Conservation (phyloP, 495 filamentous ascomycete species). For the Aspergillus ostianus region DNA sequence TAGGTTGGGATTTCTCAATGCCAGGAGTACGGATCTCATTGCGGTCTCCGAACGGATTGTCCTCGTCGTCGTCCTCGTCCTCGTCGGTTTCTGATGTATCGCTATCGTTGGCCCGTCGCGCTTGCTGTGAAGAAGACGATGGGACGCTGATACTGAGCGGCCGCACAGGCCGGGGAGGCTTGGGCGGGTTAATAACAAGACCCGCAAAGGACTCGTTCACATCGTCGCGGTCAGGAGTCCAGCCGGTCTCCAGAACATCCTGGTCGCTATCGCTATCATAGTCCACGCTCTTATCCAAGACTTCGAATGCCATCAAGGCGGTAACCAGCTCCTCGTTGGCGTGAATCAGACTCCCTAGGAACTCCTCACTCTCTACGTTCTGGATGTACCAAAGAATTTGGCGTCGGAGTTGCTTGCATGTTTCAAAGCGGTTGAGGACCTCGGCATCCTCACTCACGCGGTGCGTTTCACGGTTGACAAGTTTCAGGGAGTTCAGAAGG, state of each 20-base stretch:
- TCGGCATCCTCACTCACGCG: slow-evolving; percentile 81
- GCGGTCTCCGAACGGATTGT: slow-evolving; percentile 76
- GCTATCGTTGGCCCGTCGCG: slow-evolving; percentile 25
- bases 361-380: slow-evolving; percentile 77
- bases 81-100: slow-evolving; percentile 46
- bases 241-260: slow-evolving; percentile 37
- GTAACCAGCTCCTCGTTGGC: slow-evolving; percentile 83
- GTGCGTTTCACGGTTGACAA: slow-evolving; percentile 86
- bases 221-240: slow-evolving; percentile 33
- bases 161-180: slow-evolving; percentile 39
- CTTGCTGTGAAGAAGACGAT: slow-evolving; percentile 28
- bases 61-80: slow-evolving; percentile 61
- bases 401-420: slow-evolving; percentile 78
- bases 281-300: slow-evolving; percentile 91
- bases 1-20: slow-evolving; percentile 52
- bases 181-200: slow-evolving; percentile 40
- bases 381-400: slow-evolving; percentile 89
- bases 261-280: slow-evolving; percentile 93
- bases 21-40: slow-evolving; percentile 67
- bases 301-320: slow-evolving; percentile 93
- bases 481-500: slow-evolving; percentile 81
- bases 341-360: slow-evolving; percentile 74
- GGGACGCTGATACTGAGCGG: slow-evolving; percentile 34
- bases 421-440: slow-evolving; percentile 75
- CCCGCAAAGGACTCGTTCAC: slow-evolving; percentile 40